Percentiles rank a stretch among this genome's conserved stretches.
These are phyloP conservation scores for Russula lepida DNA, from an alignment of 768 basidiomycete genomes.

Conservation along the genomic window DNA sequence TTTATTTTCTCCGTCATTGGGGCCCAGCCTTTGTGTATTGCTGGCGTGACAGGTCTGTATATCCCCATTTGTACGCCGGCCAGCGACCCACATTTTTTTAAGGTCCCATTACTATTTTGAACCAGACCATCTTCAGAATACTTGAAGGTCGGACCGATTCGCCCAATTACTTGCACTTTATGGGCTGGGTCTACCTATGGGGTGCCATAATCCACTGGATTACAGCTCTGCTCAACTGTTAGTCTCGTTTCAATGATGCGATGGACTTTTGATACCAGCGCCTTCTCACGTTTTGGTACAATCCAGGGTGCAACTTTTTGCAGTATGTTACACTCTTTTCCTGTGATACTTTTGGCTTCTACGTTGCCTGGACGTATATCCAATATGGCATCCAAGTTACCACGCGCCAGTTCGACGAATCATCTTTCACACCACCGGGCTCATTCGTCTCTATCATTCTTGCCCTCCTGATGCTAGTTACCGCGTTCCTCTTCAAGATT, in stretches of 20 bases:
- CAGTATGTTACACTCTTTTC: slow-evolving; percentile 85
- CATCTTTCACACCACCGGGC: slow-evolving; percentile 34
- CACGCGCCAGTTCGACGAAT: slow-evolving; percentile 53
- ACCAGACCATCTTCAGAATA: slow-evolving; percentile 82
- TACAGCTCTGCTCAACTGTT: slow-evolving; percentile 71
- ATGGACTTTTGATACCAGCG: slow-evolving; percentile 20
- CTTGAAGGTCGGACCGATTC: slow-evolving; percentile 46
- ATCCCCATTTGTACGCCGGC: background rate
- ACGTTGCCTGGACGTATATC: slow-evolving; percentile 83
- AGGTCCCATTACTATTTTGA: slow-evolving; percentile 90
- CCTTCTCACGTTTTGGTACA: background rate
- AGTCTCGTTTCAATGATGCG: background rate
- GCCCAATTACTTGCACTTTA: slow-evolving; percentile 75
- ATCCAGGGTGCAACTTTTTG: slow-evolving; percentile 69
- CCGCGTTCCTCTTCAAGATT: slow-evolving; percentile 64
- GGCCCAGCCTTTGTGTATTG: slow-evolving; percentile 86
- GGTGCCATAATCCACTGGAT: slow-evolving; percentile 80
- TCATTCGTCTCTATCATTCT: slow-evolving; percentile 60
- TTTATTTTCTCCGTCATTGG: slow-evolving; percentile 82
- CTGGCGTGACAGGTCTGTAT: slow-evolving; percentile 75
- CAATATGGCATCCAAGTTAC: slow-evolving; percentile 86
- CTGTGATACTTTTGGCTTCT: slow-evolving; percentile 90
- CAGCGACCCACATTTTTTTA: background rate
- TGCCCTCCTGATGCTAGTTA: slow-evolving; percentile 67
- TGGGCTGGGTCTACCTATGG: slow-evolving; percentile 93